phyloP scores from a whole-genome alignment of 1,139 yeast genomes.

The Chernovozyma sophiae-reginae region DNA sequence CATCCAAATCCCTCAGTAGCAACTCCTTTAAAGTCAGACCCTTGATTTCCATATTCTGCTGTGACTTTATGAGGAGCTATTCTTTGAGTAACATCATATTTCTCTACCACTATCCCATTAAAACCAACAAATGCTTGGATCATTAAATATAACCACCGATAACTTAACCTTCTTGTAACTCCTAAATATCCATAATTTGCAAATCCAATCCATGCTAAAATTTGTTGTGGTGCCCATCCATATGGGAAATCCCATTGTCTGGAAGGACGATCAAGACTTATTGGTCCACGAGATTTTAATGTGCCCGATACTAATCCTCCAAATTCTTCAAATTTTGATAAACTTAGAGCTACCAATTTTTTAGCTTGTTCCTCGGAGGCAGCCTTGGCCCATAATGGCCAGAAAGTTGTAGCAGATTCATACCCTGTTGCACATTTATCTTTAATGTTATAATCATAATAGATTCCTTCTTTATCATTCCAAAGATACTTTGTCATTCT shows the following conservation, averaged over 20 bases:
- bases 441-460: constrained; percentile 78
- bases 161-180: constrained; percentile 67
- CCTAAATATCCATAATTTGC: constrained; percentile 65
- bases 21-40: constrained; percentile 86
- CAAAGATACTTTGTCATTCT: constrained; percentile 71
- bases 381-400: constrained; percentile 86
- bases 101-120: constrained; percentile 94
- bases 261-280: constrained; percentile 68
- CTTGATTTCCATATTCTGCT: constrained; percentile 98
- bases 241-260: constrained; percentile 98
- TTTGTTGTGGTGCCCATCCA: constrained; percentile 99
- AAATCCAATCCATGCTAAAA: constrained; percentile 89
- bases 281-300: constrained; percentile 66
- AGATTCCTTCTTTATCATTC: constrained; percentile 78
- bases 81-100: constrained; percentile 82
- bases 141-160: constrained; percentile 87
- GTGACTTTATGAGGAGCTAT: constrained; percentile 88
- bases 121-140: constrained; percentile 90
- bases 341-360: constrained; percentile 51
- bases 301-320: constrained; percentile 95
- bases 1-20: constrained; percentile 97
- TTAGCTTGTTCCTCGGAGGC: constrained; percentile 77
- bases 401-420: constrained; percentile 87
- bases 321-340: constrained; percentile 72
- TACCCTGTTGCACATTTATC: constrained; percentile 54